phyloP scores from a whole-genome alignment of 2,329 filamentous ascomycete genomes.

The Leptographium lundbergii region DNA sequence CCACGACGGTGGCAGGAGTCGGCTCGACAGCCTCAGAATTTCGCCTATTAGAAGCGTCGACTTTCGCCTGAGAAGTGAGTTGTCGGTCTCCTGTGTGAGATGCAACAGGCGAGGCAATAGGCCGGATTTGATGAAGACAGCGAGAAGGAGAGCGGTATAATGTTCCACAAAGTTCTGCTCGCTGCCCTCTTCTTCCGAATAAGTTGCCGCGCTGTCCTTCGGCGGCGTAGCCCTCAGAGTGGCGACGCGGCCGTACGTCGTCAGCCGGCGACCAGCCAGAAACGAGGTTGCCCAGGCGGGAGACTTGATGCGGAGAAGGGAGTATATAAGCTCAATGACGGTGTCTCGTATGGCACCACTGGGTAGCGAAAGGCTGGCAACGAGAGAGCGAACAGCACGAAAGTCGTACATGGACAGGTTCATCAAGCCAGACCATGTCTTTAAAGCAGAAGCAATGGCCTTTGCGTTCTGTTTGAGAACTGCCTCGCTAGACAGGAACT shows the following conservation, averaged over 20 bases:
- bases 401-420: conserved; percentile 81
- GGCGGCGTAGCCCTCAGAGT: conserved; percentile 56
- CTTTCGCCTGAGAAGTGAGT: conserved; percentile 66
- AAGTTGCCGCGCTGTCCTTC: conserved; percentile 32
- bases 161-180: conserved; percentile 85
- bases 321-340: conserved; percentile 77
- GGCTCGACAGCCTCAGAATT: conserved; percentile 77
- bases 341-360: conserved; percentile 52
- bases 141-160: conserved; percentile 79
- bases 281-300: conserved; percentile 93
- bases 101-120: conserved; percentile 50
- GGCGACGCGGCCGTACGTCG: conserved; percentile 90
- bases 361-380: conserved; percentile 49
- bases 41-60: conserved; percentile 85
- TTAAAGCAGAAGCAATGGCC: conserved; percentile 82
- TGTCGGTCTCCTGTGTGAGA: conserved; percentile 56
- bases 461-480: conserved; percentile 75
- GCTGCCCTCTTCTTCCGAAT: conserved; percentile 52
- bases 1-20: conserved; percentile 68
- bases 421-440: conserved; percentile 88
- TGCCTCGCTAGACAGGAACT: conserved; percentile 44
- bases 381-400: conserved; percentile 67
- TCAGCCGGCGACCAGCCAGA: conserved; percentile 79
- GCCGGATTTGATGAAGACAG: conserved; percentile 72
- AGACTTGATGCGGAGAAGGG: conserved; percentile 73